These are phyloP conservation scores for Podospora tetraspora DNA, from an alignment of 495 filamentous ascomycete genomes.

Conservation along the genomic window DNA sequence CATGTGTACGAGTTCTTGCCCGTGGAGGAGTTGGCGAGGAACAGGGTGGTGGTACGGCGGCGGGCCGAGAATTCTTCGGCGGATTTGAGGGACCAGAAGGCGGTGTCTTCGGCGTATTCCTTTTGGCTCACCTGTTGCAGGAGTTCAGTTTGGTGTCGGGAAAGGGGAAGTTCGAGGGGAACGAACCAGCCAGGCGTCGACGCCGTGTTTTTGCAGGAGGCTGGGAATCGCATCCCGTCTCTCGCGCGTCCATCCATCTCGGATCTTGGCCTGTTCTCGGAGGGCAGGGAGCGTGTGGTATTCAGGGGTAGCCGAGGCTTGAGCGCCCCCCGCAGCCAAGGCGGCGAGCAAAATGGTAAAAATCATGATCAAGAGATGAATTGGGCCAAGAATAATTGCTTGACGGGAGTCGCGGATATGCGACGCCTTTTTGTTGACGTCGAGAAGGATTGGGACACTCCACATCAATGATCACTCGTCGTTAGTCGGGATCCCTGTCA, in stretches of 20 bases:
- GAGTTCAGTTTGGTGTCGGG: neutral
- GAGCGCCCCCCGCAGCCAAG: neutral
- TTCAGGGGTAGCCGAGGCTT: slow-evolving; percentile 20
- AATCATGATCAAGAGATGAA: neutral
- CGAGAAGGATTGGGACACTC: neutral
- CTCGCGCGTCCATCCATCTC: slow-evolving; percentile 40
- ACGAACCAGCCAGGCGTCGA: slow-evolving; percentile 46
- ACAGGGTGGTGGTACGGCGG: slow-evolving; percentile 40
- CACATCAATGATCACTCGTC: neutral
- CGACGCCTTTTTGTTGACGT: neutral
- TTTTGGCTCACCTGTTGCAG: slow-evolving; percentile 40
- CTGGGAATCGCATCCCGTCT: slow-evolving; percentile 34
- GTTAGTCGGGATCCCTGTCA: neutral
- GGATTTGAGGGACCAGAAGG: slow-evolving; percentile 45
- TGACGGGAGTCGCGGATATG: neutral
- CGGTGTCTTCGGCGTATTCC: slow-evolving; percentile 47
- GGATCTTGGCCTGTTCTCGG: slow-evolving; percentile 36
- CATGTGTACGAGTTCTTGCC: slow-evolving; percentile 29
- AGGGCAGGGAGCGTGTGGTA: slow-evolving; percentile 37
- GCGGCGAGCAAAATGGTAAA: neutral
- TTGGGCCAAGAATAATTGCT: no score
- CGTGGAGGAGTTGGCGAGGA: slow-evolving; percentile 31
- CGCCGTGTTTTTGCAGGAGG: slow-evolving; percentile 38
- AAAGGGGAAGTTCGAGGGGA: neutral
- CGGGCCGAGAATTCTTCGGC: slow-evolving; percentile 41